Conservation (phyloP, 2,329 filamentous ascomycete genomes). For the Huntiella bhutanensis region DNA sequence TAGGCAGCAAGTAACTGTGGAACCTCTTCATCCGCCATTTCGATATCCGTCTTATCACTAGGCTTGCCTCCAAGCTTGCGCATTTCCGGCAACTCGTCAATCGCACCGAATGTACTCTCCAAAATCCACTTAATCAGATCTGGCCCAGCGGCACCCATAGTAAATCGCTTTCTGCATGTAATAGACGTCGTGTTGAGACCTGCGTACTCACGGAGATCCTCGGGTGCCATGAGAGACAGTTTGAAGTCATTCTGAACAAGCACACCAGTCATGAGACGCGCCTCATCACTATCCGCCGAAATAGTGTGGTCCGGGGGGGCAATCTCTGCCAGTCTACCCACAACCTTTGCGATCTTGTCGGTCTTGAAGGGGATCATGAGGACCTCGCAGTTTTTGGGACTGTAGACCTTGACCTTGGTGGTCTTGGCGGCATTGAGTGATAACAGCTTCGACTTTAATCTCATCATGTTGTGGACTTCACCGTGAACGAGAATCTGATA, state of each 20-base stretch:
- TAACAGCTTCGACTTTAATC: conserved; percentile 81
- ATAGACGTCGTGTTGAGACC: conserved; percentile 94
- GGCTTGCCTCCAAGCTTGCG: conserved; percentile 21
- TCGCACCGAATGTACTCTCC: conserved; percentile 78
- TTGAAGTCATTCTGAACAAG: conserved; percentile 97
- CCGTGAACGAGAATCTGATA: conserved; percentile 62
- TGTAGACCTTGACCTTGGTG: conserved; percentile 77
- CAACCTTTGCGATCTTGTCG: conserved; percentile 90
- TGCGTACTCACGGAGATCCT: conserved; percentile 88
- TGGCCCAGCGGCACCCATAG: conserved; percentile 68
- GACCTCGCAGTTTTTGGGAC: conserved; percentile 86
- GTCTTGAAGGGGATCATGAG: conserved; percentile 86
- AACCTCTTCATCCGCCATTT: conserved; percentile 48
- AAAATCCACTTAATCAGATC: conserved; percentile 88
- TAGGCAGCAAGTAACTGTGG: conserved; percentile 35
- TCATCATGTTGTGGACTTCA: conserved; percentile 96
- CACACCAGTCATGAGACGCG: conserved; percentile 59
- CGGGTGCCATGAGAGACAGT: conserved; percentile 87
- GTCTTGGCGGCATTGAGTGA: conserved; percentile 73
- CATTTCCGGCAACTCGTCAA: conserved; percentile 48
- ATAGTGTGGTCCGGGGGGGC: conserved; percentile 38
- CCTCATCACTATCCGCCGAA: conserved; percentile 17
- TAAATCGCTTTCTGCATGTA: conserved; percentile 77
- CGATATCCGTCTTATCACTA: conserved; percentile 19
- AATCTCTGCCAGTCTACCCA: conserved; percentile 75